These are phyloP conservation scores for Trypethelium eluteriae DNA, from an alignment of 495 filamentous ascomycete genomes.

Conservation along the genomic window DNA sequence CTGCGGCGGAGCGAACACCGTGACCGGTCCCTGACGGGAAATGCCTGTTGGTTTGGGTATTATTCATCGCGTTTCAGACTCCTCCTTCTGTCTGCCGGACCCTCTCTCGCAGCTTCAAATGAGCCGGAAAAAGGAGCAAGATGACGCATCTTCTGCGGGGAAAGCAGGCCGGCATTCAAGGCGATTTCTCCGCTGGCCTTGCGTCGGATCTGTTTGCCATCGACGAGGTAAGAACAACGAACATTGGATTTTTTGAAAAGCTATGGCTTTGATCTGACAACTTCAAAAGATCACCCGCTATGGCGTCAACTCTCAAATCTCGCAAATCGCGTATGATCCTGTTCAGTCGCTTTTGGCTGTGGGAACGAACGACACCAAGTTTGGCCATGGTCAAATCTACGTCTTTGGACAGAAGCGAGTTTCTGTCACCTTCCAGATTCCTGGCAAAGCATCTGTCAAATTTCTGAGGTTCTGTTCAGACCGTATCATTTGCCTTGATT, in stretches of 20 bases:
- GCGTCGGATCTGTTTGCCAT: constrained; percentile 65
- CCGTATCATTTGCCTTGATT: constrained; percentile 74
- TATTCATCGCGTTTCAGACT: neutral
- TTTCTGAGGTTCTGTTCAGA: constrained; percentile 68
- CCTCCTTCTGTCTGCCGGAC: neutral
- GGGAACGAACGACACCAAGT: constrained; percentile 71
- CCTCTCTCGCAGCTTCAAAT: neutral
- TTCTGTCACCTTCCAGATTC: constrained; percentile 55
- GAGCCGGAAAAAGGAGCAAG: constrained; percentile 7
- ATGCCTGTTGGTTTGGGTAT: neutral
- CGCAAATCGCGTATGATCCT: constrained; percentile 76
- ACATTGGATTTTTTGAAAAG: constrained; percentile 10
- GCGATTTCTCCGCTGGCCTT: constrained; percentile 77
- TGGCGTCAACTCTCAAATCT: constrained; percentile 82
- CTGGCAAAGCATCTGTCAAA: constrained; percentile 59
- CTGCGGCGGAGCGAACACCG: neutral
- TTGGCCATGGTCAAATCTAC: constrained; percentile 74
- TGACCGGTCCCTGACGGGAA: neutral
- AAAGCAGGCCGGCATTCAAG: constrained; percentile 87
- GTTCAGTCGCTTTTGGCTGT: constrained; percentile 90
- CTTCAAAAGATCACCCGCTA: constrained; percentile 58
- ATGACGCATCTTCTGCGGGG: constrained; percentile 85
- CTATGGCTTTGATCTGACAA: constrained; percentile 23
- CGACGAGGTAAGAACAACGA: constrained; percentile 56
- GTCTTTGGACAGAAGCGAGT: constrained; percentile 82